Conservation (phyloP, 2,329 filamentous ascomycete species). For the Aureobasidium sp. region DNA sequence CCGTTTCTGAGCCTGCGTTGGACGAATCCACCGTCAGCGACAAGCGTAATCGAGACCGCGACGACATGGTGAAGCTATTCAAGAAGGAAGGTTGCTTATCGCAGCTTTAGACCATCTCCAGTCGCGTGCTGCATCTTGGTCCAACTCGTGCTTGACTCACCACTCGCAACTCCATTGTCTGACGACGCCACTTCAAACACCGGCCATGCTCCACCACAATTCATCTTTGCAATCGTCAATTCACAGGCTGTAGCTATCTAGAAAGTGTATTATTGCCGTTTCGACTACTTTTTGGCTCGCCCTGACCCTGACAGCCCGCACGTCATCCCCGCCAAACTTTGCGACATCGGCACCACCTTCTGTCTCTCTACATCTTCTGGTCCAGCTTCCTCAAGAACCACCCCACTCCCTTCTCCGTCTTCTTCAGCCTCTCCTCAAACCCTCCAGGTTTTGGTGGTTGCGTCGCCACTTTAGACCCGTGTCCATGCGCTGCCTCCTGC, state of each 20-base stretch:
- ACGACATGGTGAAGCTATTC: background rate
- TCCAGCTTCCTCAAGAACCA: conserved; percentile 71
- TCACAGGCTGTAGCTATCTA: background rate
- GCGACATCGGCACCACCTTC: background rate
- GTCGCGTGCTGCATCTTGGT: background rate
- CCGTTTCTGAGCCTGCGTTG: conserved; percentile 17
- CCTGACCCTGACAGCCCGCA: background rate
- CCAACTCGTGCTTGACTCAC: background rate
- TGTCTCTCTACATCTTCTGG: conserved; percentile 17
- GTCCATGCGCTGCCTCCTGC: conserved; percentile 39
- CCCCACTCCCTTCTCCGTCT: conserved; percentile 61
- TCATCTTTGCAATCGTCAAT: background rate
- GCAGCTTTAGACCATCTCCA: background rate
- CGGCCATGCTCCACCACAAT: conserved; percentile 3
- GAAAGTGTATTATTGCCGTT: background rate
- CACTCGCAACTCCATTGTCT: background rate
- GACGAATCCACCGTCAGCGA: conserved; percentile 8
- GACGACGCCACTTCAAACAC: background rate
- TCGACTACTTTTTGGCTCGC: background rate
- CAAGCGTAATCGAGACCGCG: background rate
- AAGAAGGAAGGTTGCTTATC: background rate
- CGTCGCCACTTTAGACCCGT: conserved; percentile 15
- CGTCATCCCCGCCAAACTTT: conserved; percentile 4
- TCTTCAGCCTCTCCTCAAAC: conserved; percentile 57
- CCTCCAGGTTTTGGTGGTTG: conserved; percentile 24